A percentile compares a stretch with the other conserved stretches of the same genome.
These are phyloP conservation scores for Wickerhamomyces queroliae DNA, from an alignment of 805 yeast genomes.

Conservation along the genomic window DNA sequence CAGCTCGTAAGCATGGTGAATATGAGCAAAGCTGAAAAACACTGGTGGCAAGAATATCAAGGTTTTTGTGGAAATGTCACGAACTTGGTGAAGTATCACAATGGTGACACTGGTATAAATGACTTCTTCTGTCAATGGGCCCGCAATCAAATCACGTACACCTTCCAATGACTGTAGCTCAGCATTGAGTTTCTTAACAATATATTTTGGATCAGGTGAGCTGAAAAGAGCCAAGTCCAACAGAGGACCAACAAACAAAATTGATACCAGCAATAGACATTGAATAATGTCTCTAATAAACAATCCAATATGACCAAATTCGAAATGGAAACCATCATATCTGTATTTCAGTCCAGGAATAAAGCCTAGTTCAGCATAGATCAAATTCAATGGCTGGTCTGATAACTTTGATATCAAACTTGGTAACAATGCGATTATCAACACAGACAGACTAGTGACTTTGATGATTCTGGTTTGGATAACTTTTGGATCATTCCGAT, in stretches of 20 bases:
- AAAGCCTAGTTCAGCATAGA: slow-evolving; percentile 25
- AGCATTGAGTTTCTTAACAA: slow-evolving; percentile 14
- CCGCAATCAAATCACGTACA: slow-evolving; percentile 54
- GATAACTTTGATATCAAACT: slow-evolving; percentile 5
- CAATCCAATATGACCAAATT: slow-evolving; percentile 6
- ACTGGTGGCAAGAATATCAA: slow-evolving; percentile 45
- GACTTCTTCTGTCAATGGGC: slow-evolving; percentile 77
- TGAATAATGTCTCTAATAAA: slow-evolving; percentile 10
- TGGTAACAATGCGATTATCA: slow-evolving; percentile 6
- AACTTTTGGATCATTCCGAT: slow-evolving; percentile 38
- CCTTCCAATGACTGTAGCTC: slow-evolving; percentile 31
- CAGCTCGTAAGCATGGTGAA: slow-evolving; percentile 63
- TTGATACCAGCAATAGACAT: slow-evolving; percentile 26
- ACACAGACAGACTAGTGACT: slow-evolving; percentile 19
- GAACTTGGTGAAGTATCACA: slow-evolving; percentile 24
- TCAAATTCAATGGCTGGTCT: slow-evolving; percentile 2
- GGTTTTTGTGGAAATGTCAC: slow-evolving; percentile 8
- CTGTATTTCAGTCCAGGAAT: slow-evolving; percentile 27
- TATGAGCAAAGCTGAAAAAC: slow-evolving; percentile 71
- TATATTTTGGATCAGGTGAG: slow-evolving; percentile 6
- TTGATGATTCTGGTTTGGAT: slow-evolving; percentile 35
- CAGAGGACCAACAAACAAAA: slow-evolving; percentile 46
- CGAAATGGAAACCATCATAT: slow-evolving; percentile 2
- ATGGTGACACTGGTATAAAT: slow-evolving; percentile 51
- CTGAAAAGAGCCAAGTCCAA: slow-evolving; percentile 26